These are phyloP conservation scores for Debaryomyces prosopidis DNA, from an alignment of 805 yeast genomes.

Conservation along the genomic window DNA sequence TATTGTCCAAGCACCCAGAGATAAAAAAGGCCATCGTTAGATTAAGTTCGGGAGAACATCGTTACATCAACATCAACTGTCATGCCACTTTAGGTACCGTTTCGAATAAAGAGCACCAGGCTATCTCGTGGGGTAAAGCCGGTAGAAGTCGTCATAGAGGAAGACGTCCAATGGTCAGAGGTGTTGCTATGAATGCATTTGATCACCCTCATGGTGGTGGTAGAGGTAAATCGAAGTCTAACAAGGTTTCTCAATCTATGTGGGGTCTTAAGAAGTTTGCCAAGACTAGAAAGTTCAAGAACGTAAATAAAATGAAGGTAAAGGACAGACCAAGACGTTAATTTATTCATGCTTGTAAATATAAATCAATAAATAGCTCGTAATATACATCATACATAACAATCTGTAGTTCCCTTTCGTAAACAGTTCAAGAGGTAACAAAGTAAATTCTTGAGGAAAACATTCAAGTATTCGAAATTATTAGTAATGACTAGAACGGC, in stretches of 20 bases:
- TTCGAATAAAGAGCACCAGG: conserved; percentile 90
- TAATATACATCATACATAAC: conserved; percentile 6
- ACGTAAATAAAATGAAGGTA: conserved; percentile 79
- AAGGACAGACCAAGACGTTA: conserved; percentile 80
- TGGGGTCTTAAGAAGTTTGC: conserved; percentile 97
- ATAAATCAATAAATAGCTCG: conserved; percentile 43
- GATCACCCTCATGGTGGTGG: conserved; percentile 99
- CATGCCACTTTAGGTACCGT: conserved; percentile 94
- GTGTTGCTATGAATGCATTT: conserved; percentile 95
- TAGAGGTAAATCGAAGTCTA: conserved; percentile 97
- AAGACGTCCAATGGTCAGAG: conserved; percentile 92
- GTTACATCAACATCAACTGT: conserved; percentile 81
- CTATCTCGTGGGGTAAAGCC: conserved; percentile 90
- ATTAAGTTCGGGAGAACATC: conserved; percentile 89
- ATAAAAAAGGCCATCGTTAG: conserved; percentile 73
- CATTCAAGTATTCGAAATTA: conserved; percentile 6
- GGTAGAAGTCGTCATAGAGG: conserved; percentile 93
- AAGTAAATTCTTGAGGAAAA: conserved; percentile 6
- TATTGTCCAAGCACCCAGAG: conserved; percentile 75
- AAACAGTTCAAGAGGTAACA: conserved; percentile 9
- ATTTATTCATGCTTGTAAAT: conserved; percentile 1
- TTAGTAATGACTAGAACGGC: conserved; percentile 16
- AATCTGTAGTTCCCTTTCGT: neutral
- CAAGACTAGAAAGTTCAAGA: conserved; percentile 90
- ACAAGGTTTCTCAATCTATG: conserved; percentile 89